A percentile compares a stretch with the other conserved stretches of the same genome.
Conservation (phyloP, 129 eudicot species). For the Lactuca saligna region DNA sequence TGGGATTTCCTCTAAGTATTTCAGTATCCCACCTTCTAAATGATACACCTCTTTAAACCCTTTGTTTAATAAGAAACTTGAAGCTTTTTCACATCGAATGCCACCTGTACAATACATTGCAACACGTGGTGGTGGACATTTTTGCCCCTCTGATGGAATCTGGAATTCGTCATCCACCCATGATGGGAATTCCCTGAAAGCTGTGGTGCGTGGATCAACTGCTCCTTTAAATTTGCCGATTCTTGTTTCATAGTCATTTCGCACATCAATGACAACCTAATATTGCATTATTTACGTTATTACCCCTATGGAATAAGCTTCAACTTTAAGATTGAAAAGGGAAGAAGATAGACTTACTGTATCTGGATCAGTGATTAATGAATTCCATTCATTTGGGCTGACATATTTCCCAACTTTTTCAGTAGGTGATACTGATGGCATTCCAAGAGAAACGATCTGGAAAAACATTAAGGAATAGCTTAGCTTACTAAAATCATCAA, state of each 20-base stretch:
- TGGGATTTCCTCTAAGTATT: constrained; percentile 88
- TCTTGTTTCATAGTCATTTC: constrained; percentile 92
- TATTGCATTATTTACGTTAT: background rate
- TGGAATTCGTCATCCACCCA: constrained; percentile 80
- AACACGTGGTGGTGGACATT: constrained; percentile 70
- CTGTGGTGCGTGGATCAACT: constrained; percentile 82
- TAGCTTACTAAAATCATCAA: background rate
- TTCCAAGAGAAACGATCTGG: constrained; percentile 96
- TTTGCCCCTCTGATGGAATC: constrained; percentile 38
- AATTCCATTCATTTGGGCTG: constrained; percentile 85
- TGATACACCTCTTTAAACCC: constrained; percentile 94
- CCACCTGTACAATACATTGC: constrained; percentile 98
- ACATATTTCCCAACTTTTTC: constrained; percentile 85
- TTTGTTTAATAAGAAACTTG: constrained; percentile 74
- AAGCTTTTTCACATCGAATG: constrained; percentile 87
- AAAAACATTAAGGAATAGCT: background rate
- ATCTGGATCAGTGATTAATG: constrained; percentile 81
- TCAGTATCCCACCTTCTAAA: constrained; percentile 85
- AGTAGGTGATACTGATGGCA: constrained; percentile 85
- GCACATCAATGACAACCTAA: constrained; percentile 95
- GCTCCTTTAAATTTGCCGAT: constrained; percentile 92
- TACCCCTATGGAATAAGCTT: background rate
- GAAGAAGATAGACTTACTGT: constrained; percentile 44
- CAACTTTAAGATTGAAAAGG: background rate
- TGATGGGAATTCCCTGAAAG: constrained; percentile 84